Conservation (phyloP, 768 basidiomycete species). For the Phaeotremella fagi region DNA sequence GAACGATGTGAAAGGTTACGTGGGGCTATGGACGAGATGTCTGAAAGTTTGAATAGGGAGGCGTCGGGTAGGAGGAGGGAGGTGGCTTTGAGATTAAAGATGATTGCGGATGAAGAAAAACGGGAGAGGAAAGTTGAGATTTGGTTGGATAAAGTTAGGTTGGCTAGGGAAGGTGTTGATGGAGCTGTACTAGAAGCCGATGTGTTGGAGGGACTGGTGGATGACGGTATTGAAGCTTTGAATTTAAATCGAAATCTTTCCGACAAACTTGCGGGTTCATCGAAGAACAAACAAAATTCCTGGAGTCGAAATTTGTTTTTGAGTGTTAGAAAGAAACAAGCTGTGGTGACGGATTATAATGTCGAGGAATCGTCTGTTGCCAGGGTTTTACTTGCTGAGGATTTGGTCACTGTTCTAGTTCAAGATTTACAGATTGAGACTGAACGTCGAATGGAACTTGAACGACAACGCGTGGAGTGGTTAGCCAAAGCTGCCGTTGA, state of each 20-base stretch:
- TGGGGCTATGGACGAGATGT: constrained; percentile 40
- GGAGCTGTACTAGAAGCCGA: constrained; percentile 37
- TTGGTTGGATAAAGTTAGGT: constrained; percentile 39
- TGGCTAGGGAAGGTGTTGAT: constrained; percentile 26
- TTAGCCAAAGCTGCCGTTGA: constrained; percentile 36
- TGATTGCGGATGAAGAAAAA: constrained; percentile 35
- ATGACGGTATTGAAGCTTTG: constrained; percentile 34
- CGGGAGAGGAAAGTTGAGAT: constrained; percentile 29
- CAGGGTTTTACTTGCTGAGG: constrained; percentile 45
- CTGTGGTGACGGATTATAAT: neutral
- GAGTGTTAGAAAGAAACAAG: constrained; percentile 7
- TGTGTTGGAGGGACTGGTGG: constrained; percentile 28
- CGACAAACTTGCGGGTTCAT: neutral
- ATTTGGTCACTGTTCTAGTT: constrained; percentile 39
- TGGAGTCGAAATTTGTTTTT: constrained; percentile 25
- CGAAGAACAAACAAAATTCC: constrained; percentile 10
- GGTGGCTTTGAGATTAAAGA: constrained; percentile 40
- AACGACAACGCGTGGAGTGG: constrained; percentile 39
- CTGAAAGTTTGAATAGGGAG: constrained; percentile 42
- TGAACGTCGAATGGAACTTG: constrained; percentile 37
- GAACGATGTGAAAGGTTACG: constrained; percentile 23
- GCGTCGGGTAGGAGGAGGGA: constrained; percentile 47
- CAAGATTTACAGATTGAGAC: constrained; percentile 45
- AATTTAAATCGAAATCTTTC: neutral
- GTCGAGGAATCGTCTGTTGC: constrained; percentile 26